phyloP scores from a whole-genome alignment of 75 land plant species.

The Pinus taeda region DNA sequence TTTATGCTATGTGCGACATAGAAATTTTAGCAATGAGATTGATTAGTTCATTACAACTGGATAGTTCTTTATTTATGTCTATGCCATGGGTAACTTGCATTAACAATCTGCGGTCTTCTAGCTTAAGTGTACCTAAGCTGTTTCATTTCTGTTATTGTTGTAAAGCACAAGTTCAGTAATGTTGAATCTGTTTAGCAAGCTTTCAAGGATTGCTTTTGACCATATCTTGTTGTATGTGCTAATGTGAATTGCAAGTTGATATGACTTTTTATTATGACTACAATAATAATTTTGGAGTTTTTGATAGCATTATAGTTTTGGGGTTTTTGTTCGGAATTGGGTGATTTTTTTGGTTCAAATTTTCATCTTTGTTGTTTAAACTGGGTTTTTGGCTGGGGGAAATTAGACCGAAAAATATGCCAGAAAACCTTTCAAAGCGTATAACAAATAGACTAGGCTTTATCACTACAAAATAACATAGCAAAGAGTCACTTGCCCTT shows the following conservation, averaged over 20 bases:
- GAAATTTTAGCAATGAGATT: not conserved
- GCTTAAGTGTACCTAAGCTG: not conserved
- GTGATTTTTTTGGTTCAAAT: no score
- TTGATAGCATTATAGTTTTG: no score
- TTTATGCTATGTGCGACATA: not conserved
- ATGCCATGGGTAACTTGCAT: not conserved
- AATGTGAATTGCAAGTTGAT: not conserved
- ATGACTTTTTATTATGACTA: not conserved
- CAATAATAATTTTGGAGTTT: no score
- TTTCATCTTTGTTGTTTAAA: no score
- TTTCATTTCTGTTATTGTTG: not conserved
- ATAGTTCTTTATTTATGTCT: not conserved
- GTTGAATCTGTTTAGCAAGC: not conserved
- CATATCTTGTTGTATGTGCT: not conserved
- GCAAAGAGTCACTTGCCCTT: no score
- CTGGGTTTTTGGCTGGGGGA: no score
- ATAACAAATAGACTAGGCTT: no score
- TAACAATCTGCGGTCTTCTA: not conserved
- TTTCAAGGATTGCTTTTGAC: not conserved
- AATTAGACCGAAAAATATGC: no score
- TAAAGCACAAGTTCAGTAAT: no score
- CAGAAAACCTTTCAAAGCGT: no score
- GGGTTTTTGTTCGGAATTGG: no score
- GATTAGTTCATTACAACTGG: slow-evolving; percentile 2
- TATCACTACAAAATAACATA: no score